These are phyloP conservation scores for Oryza nivara DNA, from an alignment of 176 grass and related monocot genomes.

Conservation along the genomic window DNA sequence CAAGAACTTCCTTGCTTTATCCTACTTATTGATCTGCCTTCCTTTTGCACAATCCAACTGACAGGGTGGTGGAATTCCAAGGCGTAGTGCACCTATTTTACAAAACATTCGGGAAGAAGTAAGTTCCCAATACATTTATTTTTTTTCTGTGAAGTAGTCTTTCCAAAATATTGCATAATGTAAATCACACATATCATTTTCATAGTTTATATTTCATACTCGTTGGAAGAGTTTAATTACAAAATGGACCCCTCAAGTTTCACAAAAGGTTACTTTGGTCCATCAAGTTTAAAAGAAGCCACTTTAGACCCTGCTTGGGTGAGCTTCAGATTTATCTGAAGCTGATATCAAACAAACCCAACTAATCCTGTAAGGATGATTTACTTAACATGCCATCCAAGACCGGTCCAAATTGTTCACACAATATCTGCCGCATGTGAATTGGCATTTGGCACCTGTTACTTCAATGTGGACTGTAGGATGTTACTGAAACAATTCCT, in stretches of 20 bases:
- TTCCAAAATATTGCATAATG: constrained; percentile 16
- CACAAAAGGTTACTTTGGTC: background rate
- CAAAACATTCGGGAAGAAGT: constrained; percentile 85
- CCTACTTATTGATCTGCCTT: constrained; percentile 33
- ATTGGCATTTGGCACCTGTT: background rate
- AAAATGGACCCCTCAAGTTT: background rate
- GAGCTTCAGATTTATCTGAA: background rate
- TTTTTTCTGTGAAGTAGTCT: background rate
- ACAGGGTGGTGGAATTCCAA: constrained; percentile 81
- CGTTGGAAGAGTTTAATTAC: background rate
- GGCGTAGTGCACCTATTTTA: constrained; percentile 85
- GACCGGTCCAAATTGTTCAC: background rate
- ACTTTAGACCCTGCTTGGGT: background rate
- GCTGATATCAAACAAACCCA: background rate
- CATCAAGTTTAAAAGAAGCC: background rate
- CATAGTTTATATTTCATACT: background rate
- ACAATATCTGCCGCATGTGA: constrained; percentile 17
- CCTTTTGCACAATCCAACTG: constrained; percentile 21
- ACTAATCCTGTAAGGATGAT: background rate
- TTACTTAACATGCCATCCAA: background rate
- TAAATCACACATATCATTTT: constrained; percentile 11
- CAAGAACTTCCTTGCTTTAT: constrained; percentile 31
- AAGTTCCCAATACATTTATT: constrained; percentile 29
- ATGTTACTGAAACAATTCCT: background rate
- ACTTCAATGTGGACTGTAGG: background rate